Percentiles rank a stretch among this genome's conserved stretches.
phyloP scores from a whole-genome alignment of 192 early-diverging fungal genomes.

The Backusella circina region DNA sequence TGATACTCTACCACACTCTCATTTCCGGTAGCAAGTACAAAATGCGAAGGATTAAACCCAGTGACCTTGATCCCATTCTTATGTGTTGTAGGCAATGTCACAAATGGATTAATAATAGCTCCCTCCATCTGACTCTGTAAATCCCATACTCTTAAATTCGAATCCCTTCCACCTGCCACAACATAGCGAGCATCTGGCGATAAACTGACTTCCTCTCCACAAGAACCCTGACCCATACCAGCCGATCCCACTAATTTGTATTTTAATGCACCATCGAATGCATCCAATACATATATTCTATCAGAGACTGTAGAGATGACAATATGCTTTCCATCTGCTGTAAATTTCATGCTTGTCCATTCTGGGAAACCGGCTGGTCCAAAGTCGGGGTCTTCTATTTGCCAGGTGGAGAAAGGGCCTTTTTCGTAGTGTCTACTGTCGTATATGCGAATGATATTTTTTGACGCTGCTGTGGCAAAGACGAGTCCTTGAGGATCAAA shows the following conservation, averaged over 20 bases:
- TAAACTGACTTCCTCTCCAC: slow-evolving; percentile 54
- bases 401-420: slow-evolving; percentile 48
- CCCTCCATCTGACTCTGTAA: neutral
- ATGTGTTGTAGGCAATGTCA: neutral
- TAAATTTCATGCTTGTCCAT: slow-evolving; percentile 68
- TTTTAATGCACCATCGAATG: slow-evolving; percentile 51
- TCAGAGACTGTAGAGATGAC: slow-evolving; percentile 61
- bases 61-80: neutral
- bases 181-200: slow-evolving; percentile 77
- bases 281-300: slow-evolving; percentile 61
- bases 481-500: slow-evolving; percentile 81
- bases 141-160: slow-evolving; percentile 17
- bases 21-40: slow-evolving; percentile 69
- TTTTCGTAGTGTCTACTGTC: slow-evolving; percentile 50
- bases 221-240: slow-evolving; percentile 18
- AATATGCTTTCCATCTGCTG: slow-evolving; percentile 72
- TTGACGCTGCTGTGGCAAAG: slow-evolving; percentile 63
- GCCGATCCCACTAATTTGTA: slow-evolving; percentile 42
- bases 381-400: slow-evolving; percentile 21
- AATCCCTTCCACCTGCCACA: slow-evolving; percentile 46
- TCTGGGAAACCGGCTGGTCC: slow-evolving; percentile 12
- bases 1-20: slow-evolving; percentile 57
- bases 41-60: slow-evolving; percentile 69
- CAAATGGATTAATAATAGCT: neutral
- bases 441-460: slow-evolving; percentile 59